Evolutionary conservation across 257 asterid species (phyloP), one percentile per base, ranked within the genome.

Genomic region (Solanum virginianum): DNA sequence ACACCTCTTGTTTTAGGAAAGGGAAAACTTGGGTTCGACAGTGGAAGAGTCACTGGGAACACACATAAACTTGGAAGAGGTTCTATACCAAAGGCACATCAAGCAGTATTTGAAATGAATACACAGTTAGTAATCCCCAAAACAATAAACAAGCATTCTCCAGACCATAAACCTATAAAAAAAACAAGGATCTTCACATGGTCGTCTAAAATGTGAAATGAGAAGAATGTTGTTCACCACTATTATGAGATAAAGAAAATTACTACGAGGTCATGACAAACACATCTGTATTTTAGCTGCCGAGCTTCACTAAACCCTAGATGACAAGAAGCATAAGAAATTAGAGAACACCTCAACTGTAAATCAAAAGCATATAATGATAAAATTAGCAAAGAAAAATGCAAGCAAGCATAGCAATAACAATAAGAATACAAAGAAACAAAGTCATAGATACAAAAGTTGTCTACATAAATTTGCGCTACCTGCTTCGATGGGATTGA

Each of bases 401-500:
- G 79, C 54, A 85, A 36, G 69, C 12, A 82, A 56, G 82, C 87
- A 81, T 3, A 66, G 77, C 83, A 83, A 85, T 59, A 72, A 83
- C 59, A 79, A 87, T 82, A 45, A 81, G 63, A 79, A 55, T 49
- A 57, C 56, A 69, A 53, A 49, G 55, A 57, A 57, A 88, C 85
- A 89, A 83, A 63, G 85, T 39, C 62, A 57, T 22, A 69, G 18
- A 83, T 53, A 83, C 83, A 88, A 84, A 29, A 77, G 83, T 18
- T 45, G 65, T 69, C 53, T 45, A n/a, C 56, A 49, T 81, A 29
- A 14, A 69, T 51, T 39, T 53, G 10, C 26, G 54, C 87, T 89
- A 95, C 98, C 97, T 94, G 92, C 98, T 94, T 85, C 97, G 93
- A 84, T 93, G 93, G 51, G 98, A 95, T 85, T 95, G 98, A 88